These are phyloP conservation scores for Nemania abortiva DNA, from an alignment of 2,329 filamentous ascomycete genomes.

Conservation along the genomic window DNA sequence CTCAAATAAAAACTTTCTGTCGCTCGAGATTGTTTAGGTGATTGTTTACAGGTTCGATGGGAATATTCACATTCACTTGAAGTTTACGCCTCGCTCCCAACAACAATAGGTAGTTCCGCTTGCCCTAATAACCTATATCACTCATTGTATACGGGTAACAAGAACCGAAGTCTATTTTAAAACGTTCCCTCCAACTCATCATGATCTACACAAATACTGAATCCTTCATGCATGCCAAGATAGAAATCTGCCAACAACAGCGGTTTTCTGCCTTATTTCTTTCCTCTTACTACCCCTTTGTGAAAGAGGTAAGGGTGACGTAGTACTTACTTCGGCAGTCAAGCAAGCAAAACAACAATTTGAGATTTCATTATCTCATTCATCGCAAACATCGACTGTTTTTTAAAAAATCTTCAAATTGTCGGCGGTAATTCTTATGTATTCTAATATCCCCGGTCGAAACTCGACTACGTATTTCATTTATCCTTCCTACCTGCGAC, in stretches of 20 bases:
- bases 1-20: not conserved
- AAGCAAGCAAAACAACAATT: not conserved
- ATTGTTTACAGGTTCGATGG: not conserved
- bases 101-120: too few relatives aligned
- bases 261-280: not conserved
- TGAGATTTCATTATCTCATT: not conserved
- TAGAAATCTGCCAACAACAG: not conserved
- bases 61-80: not conserved
- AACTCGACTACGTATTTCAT: not conserved
- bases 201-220: not conserved
- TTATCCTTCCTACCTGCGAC: not conserved
- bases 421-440: not conserved
- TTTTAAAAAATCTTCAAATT: not conserved
- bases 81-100: not conserved
- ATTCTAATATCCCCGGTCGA: not conserved
- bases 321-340: not conserved
- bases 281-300: not conserved
- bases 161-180: not conserved
- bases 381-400: too few relatives aligned
- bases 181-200: not conserved
- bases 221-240: not conserved
- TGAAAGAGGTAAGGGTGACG: not conserved
- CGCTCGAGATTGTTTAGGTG: not conserved
- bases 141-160: not conserved
- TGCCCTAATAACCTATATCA: too few relatives aligned